Evolutionary conservation across 352 stramenopile genomes (phyloP).

Genomic region (Phytophthora pisi): DNA sequence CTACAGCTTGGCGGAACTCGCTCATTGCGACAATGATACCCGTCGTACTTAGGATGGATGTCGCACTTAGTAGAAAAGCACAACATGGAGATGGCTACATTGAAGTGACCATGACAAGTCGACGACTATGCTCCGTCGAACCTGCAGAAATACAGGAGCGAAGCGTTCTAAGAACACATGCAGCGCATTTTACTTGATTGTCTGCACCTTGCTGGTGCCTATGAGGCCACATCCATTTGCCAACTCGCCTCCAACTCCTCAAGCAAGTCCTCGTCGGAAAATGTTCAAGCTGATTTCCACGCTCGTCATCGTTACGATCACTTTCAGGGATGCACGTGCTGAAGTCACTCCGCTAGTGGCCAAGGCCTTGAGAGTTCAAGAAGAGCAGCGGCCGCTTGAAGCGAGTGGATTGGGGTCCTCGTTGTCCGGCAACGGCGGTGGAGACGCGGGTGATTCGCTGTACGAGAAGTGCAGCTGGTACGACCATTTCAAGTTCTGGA

Average conservation of each 20-base stretch:
- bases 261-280: neutral
- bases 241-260: neutral
- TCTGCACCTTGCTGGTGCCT: neutral
- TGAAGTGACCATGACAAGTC: slow-evolving; percentile 1
- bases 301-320: neutral
- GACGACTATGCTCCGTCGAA: neutral
- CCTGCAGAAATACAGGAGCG: neutral
- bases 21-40: slow-evolving; percentile 40
- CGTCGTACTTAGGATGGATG: neutral
- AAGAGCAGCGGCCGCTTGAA: slow-evolving; percentile 3
- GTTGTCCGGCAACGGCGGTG: neutral
- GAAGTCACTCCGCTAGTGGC: neutral
- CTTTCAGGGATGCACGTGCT: neutral
- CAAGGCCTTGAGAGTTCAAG: neutral
- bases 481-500: slow-evolving; percentile 21
- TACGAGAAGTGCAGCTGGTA: slow-evolving; percentile 21
- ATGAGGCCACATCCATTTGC: neutral
- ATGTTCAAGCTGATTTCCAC: slow-evolving; percentile 18
- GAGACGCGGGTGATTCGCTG: neutral
- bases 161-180: neutral
- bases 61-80: neutral
- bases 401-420: neutral
- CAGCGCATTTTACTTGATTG: neutral
- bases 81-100: slow-evolving; percentile 6
- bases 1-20: slow-evolving; percentile 54